Base-by-base conservation (phyloP, 148 eudicot species). In the Diospyros lotus region DNA sequence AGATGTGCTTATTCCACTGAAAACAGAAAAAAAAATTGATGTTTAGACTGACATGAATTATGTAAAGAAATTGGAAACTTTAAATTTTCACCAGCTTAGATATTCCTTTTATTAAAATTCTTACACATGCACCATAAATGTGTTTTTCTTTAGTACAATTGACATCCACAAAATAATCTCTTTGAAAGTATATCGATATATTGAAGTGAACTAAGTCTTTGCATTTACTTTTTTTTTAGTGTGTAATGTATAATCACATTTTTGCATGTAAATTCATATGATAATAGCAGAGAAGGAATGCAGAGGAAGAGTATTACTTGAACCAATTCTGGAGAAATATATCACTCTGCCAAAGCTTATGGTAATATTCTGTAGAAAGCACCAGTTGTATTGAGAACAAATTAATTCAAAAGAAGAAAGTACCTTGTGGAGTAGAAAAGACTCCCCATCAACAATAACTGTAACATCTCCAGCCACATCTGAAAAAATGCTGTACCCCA, bases 391-490 rank as follows among this genome's bases (percentile, higher is more conserved):
- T 4, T 18, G 3, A 38, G 58, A 58, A 58, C 65, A 71, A 71
- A 71, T 51, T 54, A 13, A 17, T 42, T 39, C 66, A 28, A 56
- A 17, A 51, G 59, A 71, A 61, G 56, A 74, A 39, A 18, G 9
- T 75, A 90, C 91, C 94, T 90, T 88, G 80, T 91, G 96, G 52
- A 91, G 85, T 61, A 88, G 86, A 81, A 87, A 89, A 43, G 92
- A 87, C 72, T 87, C 86, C 69, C 88, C 89, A 79, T 85, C 84
- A 39, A 91, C 88, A 28, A 84, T 55, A n/a, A 90, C 39, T 12
- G 90, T 87, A 70, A 90, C 82, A 75, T 90, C 95, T 64, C 92
- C 90, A 67, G 90, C 89, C 76, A 90, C 87, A 74, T 91, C 96
- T 62, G 86, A 82, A 74, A 91, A 91, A 60, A 91, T 91, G 17